phyloP scores from a whole-genome alignment of 1,284 basidiomycete species.

The Boletus semigastroideus region DNA sequence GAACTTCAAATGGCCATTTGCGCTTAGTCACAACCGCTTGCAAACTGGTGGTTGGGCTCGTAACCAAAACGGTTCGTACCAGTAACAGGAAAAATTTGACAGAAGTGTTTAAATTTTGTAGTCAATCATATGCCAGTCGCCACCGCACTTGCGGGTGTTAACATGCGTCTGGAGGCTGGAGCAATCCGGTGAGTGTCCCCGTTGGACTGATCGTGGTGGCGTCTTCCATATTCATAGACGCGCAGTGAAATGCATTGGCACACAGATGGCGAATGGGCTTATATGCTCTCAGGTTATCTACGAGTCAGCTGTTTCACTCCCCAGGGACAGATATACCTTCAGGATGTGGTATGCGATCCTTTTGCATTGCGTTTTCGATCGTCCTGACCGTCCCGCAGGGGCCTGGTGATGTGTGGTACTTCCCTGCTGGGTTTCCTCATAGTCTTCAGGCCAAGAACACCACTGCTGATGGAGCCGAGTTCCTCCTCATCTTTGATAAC shows the following conservation, averaged over 20 bases:
- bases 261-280: conserved; percentile 53
- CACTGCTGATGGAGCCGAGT: conserved; percentile 51
- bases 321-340: conserved; percentile 48
- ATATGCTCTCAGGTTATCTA: conserved; percentile 44
- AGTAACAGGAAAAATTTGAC: not conserved
- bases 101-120: conserved; percentile 13
- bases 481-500: conserved; percentile 57
- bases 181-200: conserved; percentile 42
- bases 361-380: not conserved
- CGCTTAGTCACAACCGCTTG: conserved; percentile 54
- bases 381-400: conserved; percentile 20
- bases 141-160: conserved; percentile 43
- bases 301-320: conserved; percentile 50
- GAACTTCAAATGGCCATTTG: conserved; percentile 62
- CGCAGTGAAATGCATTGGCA: conserved; percentile 63
- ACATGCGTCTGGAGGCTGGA: conserved; percentile 58
- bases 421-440: conserved; percentile 47
- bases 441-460: conserved; percentile 53
- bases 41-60: conserved; percentile 59
- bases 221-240: not conserved
- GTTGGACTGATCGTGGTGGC: not conserved
- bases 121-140: conserved; percentile 46
- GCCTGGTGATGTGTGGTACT: conserved; percentile 57
- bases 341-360: conserved; percentile 42
- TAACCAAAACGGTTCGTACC: conserved; percentile 46